Conservation (phyloP, 176 grass and related monocot genomes). For the Carex pumila region DNA sequence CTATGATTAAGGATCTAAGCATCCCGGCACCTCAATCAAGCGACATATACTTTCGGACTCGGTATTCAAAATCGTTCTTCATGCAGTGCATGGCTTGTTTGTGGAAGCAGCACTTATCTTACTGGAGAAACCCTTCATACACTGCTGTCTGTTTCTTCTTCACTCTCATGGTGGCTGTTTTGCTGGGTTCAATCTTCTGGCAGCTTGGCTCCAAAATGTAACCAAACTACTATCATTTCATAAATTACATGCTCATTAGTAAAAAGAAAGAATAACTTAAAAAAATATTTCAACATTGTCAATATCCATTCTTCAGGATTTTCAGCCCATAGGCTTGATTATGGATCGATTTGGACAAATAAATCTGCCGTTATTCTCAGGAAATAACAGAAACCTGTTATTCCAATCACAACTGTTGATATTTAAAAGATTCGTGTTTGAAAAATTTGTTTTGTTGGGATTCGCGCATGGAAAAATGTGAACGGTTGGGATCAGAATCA, state of each 20-base stretch:
- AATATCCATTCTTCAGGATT: not conserved
- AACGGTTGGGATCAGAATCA: too few relatives aligned
- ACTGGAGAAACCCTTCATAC: constrained; percentile 45
- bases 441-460: too few relatives aligned
- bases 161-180: constrained; percentile 16
- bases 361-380: too few relatives aligned
- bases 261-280: not conserved
- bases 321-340: not conserved
- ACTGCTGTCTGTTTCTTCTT: constrained; percentile 28
- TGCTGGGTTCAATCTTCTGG: constrained; percentile 32
- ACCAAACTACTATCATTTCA: not conserved
- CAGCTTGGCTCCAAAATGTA: constrained; percentile 34
- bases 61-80: constrained; percentile 27
- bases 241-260: not conserved
- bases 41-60: constrained; percentile 22
- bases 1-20: constrained; percentile 30
- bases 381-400: too few relatives aligned
- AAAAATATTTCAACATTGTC: not conserved
- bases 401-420: too few relatives aligned
- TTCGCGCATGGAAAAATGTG: too few relatives aligned
- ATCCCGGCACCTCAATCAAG: constrained; percentile 13
- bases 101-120: constrained; percentile 36
- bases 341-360: too few relatives aligned
- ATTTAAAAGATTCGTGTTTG: too few relatives aligned
- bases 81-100: constrained; percentile 34